A percentile compares a stretch with the other conserved stretches of the same genome.
These are phyloP conservation scores for Xylariaceae sp. DNA, from an alignment of 2,329 filamentous ascomycete genomes.

Conservation along the genomic window DNA sequence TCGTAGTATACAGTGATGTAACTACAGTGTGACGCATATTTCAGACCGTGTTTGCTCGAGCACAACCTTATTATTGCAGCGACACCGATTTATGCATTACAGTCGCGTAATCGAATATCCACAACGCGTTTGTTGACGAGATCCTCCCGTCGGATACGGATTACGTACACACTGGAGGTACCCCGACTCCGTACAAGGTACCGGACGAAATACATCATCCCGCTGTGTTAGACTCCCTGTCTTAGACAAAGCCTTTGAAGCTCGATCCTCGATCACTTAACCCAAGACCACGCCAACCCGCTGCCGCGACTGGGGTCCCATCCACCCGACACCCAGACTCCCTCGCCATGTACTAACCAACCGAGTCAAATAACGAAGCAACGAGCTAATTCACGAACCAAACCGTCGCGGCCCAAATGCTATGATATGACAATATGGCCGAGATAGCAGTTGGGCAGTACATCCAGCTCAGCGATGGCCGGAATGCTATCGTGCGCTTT, in stretches of 20 bases:
- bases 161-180: slow-evolving; percentile 4
- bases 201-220: too few relatives aligned
- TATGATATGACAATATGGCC: slow-evolving; percentile 39
- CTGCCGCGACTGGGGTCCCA: slow-evolving; percentile 1
- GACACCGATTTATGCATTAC: slow-evolving; percentile 17
- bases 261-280: too few relatives aligned
- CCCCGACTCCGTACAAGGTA: neutral
- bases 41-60: neutral
- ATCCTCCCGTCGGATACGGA: slow-evolving; percentile 10
- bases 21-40: too few relatives aligned
- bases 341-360: slow-evolving; percentile 22
- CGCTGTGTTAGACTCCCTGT: too few relatives aligned
- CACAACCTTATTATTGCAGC: neutral
- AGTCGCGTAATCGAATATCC: slow-evolving; percentile 22
- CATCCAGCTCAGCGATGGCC: slow-evolving; percentile 73
- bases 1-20: too few relatives aligned
- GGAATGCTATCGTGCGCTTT: slow-evolving; percentile 73
- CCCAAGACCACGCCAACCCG: too few relatives aligned
- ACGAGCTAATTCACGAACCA: slow-evolving; percentile 14
- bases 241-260: too few relatives aligned
- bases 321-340: slow-evolving; percentile 10
- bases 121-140: too few relatives aligned
- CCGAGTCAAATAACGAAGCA: neutral
- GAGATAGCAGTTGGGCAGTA: slow-evolving; percentile 63
- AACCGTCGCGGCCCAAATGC: slow-evolving; percentile 26